These are phyloP conservation scores for Ophiostoma himal-ulmi DNA, from an alignment of 2,329 filamentous ascomycete species.

Conservation along the genomic window DNA sequence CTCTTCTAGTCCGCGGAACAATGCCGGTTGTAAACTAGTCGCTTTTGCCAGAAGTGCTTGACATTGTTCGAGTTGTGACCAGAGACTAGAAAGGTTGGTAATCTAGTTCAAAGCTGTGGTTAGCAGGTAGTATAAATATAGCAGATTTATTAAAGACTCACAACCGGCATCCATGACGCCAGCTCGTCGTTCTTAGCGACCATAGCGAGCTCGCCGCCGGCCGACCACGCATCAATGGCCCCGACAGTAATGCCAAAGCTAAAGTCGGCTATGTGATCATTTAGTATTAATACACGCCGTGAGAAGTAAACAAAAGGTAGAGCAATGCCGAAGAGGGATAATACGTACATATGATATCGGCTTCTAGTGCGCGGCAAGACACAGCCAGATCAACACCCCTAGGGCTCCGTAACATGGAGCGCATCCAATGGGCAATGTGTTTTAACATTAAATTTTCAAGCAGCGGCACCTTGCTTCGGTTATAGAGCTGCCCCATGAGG, in stretches of 20 bases:
- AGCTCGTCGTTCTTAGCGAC: conserved; percentile 21
- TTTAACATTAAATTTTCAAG: conserved; percentile 18
- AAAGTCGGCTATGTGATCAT: conserved; percentile 18
- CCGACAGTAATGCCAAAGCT: conserved; percentile 18
- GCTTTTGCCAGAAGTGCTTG: not conserved
- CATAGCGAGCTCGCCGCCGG: conserved; percentile 16
- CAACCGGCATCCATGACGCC: conserved; percentile 22
- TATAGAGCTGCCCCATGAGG: conserved; percentile 23
- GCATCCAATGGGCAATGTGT: conserved; percentile 12
- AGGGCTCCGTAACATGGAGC: not conserved
- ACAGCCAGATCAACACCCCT: not conserved
- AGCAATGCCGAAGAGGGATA: not conserved
- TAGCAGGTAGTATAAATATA: not conserved
- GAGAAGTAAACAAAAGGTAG: not conserved
- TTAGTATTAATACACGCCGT: not conserved
- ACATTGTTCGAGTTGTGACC: not conserved
- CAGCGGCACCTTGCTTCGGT: conserved; percentile 20
- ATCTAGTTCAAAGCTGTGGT: not conserved
- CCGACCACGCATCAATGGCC: conserved; percentile 18
- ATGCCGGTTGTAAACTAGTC: not conserved
- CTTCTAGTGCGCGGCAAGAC: conserved; percentile 1
- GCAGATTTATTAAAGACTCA: not conserved
- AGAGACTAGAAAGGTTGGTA: not conserved
- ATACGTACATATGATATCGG: not conserved
- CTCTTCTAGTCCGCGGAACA: not conserved